These are phyloP conservation scores for Coemansia sp. DNA, from an alignment of 192 early-diverging fungal genomes.

Conservation along the genomic window DNA sequence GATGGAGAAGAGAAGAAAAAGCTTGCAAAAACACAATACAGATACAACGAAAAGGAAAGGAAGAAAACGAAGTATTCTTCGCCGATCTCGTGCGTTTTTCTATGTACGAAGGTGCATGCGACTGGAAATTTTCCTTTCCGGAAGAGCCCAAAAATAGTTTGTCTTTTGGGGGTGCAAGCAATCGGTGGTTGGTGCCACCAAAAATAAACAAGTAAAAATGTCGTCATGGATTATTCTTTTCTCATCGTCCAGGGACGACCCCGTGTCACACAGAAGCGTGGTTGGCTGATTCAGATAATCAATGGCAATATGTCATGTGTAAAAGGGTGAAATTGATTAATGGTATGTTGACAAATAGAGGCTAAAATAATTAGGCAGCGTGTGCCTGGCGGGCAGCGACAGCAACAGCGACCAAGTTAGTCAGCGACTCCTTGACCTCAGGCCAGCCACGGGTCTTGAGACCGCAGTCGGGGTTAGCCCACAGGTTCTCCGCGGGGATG, in stretches of 20 bases:
- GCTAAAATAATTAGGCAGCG: constrained; percentile 6
- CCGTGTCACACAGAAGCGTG: background rate
- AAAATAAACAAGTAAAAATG: background rate
- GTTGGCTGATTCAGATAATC: background rate
- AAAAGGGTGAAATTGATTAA: background rate
- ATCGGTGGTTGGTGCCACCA: too few relatives aligned
- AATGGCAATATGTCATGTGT: background rate
- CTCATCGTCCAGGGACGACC: background rate
- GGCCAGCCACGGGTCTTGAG: constrained; percentile 96
- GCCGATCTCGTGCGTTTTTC: background rate
- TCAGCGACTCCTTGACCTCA: constrained; percentile 85
- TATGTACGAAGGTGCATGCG: background rate
- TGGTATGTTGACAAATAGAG: background rate
- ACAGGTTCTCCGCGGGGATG: constrained; percentile 78
- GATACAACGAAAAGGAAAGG: too few relatives aligned
- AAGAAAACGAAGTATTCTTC: background rate
- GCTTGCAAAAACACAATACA: background rate
- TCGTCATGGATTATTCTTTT: background rate
- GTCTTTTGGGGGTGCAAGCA: background rate
- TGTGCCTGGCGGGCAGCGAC: constrained; percentile 62
- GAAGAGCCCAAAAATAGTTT: background rate
- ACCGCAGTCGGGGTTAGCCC: constrained; percentile 99
- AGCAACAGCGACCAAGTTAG: constrained; percentile 87
- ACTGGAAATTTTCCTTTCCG: background rate
- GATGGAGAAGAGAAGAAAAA: background rate